Conservation (phyloP, 805 yeast genomes). For the Torulaspora gathmanii region DNA sequence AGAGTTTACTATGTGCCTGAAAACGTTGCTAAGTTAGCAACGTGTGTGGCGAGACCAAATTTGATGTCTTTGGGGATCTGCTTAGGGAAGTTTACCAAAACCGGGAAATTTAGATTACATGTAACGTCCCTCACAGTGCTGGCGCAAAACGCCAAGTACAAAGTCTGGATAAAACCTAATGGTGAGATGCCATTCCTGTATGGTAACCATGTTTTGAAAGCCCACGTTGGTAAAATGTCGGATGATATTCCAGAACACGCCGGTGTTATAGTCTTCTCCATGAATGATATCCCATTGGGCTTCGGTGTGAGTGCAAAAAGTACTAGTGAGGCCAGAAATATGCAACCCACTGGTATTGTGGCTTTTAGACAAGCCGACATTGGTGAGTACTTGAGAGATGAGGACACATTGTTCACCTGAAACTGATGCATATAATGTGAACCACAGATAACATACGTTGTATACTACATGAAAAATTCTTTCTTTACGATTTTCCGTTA, state of each 20-base stretch:
- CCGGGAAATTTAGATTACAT: constrained; percentile 93
- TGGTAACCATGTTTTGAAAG: constrained; percentile 94
- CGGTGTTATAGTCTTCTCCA: constrained; percentile 85
- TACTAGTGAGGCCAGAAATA: constrained; percentile 77
- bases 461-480: constrained; percentile 3
- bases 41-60: constrained; percentile 82
- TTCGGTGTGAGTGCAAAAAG: constrained; percentile 94
- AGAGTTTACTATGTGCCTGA: constrained; percentile 91
- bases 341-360: constrained; percentile 91
- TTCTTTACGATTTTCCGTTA: constrained; percentile 20
- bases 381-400: constrained; percentile 97
- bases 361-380: constrained; percentile 97
- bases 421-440: constrained; percentile 1
- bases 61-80: constrained; percentile 92
- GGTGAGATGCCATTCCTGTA: constrained; percentile 98
- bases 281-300: constrained; percentile 90
- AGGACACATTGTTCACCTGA: constrained; percentile 87
- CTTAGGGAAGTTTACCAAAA: constrained; percentile 94
- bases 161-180: constrained; percentile 92
- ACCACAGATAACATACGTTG: background rate
- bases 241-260: constrained; percentile 98
- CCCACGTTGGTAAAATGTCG: constrained; percentile 93
- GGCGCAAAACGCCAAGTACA: constrained; percentile 84
- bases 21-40: constrained; percentile 76
- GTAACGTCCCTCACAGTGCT: constrained; percentile 82